phyloP scores from a whole-genome alignment of 1,284 basidiomycete genomes.

The Ustilago shanxiensis region DNA sequence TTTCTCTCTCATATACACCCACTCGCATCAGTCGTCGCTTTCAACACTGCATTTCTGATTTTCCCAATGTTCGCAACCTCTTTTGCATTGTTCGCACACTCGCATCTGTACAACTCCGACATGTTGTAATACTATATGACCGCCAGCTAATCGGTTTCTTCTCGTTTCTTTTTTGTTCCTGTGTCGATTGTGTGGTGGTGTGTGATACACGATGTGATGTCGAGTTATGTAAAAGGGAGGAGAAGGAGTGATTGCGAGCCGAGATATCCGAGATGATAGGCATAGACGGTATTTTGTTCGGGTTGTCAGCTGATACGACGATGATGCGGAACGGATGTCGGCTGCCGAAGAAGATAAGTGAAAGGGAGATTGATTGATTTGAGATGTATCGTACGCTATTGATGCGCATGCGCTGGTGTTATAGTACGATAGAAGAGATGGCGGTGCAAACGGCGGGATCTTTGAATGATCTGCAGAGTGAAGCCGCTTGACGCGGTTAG shows the following conservation, averaged over 20 bases:
- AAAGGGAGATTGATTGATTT: too few relatives aligned
- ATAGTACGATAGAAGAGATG: too few relatives aligned
- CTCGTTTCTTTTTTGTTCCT: background rate
- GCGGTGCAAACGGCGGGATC: too few relatives aligned
- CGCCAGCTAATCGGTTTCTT: conserved; percentile 30
- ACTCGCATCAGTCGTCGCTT: conserved; percentile 45
- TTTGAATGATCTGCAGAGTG: too few relatives aligned
- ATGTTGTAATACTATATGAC: conserved; percentile 49
- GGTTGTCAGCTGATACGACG: conserved; percentile 1
- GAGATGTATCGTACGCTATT: background rate
- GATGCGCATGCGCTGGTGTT: too few relatives aligned
- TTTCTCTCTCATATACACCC: conserved; percentile 18
- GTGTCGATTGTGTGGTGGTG: background rate
- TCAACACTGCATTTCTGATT: conserved; percentile 52
- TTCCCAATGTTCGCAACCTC: conserved; percentile 12
- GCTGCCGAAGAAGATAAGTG: background rate
- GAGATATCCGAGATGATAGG: background rate
- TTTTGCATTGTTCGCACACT: conserved; percentile 28
- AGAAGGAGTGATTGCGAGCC: background rate
- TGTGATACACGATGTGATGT: background rate
- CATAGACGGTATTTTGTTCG: background rate
- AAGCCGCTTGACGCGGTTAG: too few relatives aligned
- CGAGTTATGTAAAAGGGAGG: too few relatives aligned
- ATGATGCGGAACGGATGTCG: too few relatives aligned
- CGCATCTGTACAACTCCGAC: conserved; percentile 57